phyloP scores from a whole-genome alignment of 106 monocot species.

The Dendrobium huoshanense region DNA sequence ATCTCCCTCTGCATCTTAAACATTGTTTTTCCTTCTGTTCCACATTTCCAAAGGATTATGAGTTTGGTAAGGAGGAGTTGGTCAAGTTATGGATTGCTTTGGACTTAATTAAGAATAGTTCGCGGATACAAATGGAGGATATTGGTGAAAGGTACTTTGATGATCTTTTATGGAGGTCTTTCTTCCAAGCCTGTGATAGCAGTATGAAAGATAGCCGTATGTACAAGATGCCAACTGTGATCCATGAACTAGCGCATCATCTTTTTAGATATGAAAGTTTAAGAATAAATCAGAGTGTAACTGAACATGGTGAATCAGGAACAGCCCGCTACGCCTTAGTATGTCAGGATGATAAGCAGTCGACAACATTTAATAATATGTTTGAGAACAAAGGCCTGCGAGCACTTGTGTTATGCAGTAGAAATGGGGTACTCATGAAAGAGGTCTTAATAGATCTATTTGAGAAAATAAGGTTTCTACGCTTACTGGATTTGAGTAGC shows the following conservation, averaged over 20 bases:
- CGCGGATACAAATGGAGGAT: constrained; percentile 14
- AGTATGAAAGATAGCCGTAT: background rate
- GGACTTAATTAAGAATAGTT: constrained; percentile 9
- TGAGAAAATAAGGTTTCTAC: constrained; percentile 18
- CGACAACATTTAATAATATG: background rate
- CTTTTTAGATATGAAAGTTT: constrained; percentile 12
- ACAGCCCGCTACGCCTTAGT: background rate
- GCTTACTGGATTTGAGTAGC: constrained; percentile 37
- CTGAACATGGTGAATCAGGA: background rate
- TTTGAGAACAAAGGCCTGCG: constrained; percentile 16
- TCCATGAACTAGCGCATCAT: constrained; percentile 28
- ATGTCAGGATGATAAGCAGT: background rate
- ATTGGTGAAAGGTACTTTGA: constrained; percentile 11
- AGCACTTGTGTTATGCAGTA: constrained; percentile 19
- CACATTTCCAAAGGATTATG: constrained; percentile 33
- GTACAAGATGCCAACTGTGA: constrained; percentile 5
- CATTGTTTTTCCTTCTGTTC: constrained; percentile 50
- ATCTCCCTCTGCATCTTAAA: constrained; percentile 36
- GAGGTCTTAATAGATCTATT: constrained; percentile 16
- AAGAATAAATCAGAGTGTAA: background rate
- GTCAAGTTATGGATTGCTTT: constrained; percentile 1
- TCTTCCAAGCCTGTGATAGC: constrained; percentile 14
- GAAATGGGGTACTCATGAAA: background rate
- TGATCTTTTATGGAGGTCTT: constrained; percentile 16
- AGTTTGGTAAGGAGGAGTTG: constrained; percentile 14